Percentiles rank a stretch among this genome's conserved stretches.
Evolutionary conservation across 169 alveolate genomes (phyloP).

Genomic region (Plasmodium berghei): DNA sequence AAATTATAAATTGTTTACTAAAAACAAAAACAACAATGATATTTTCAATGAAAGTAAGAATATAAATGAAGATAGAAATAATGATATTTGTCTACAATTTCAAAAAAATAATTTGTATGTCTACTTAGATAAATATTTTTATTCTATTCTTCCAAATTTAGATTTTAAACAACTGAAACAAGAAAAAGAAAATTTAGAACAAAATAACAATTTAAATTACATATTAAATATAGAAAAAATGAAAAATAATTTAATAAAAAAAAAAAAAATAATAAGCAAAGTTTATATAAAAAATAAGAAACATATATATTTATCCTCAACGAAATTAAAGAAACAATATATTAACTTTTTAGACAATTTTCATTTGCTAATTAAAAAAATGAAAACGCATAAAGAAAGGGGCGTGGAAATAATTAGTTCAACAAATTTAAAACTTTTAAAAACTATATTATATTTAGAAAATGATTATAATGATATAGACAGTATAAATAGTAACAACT

Average conservation of each 20-base stretch:
- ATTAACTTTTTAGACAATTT: conserved; percentile 6
- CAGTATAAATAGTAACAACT: background rate
- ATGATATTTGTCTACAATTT: background rate
- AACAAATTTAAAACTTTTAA: conserved; percentile 20
- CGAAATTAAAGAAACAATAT: conserved; percentile 27
- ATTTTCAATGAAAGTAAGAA: background rate
- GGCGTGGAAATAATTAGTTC: background rate
- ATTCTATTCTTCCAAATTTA: conserved; percentile 22
- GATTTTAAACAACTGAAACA: conserved; percentile 10
- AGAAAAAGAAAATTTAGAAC: background rate
- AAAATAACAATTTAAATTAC: background rate
- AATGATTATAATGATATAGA: conserved; percentile 3
- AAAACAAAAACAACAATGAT: background rate
- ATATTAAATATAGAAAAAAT: conserved; percentile 21
- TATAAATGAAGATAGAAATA: background rate
- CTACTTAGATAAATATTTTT: conserved; percentile 16
- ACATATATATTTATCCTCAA: conserved; percentile 30
- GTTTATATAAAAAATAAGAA: conserved; percentile 17
- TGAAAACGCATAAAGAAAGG: background rate
- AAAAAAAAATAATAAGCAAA: conserved; percentile 30
- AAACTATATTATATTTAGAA: conserved; percentile 43
- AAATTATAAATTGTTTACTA: background rate
- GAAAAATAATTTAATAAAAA: conserved; percentile 5
- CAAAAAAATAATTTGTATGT: background rate
- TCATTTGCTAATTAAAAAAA: conserved; percentile 12